Evolutionary conservation across 148 eudicot genomes (phyloP), one percentile per base, ranked within the genome.

Genomic region (Simmondsia chinensis): DNA sequence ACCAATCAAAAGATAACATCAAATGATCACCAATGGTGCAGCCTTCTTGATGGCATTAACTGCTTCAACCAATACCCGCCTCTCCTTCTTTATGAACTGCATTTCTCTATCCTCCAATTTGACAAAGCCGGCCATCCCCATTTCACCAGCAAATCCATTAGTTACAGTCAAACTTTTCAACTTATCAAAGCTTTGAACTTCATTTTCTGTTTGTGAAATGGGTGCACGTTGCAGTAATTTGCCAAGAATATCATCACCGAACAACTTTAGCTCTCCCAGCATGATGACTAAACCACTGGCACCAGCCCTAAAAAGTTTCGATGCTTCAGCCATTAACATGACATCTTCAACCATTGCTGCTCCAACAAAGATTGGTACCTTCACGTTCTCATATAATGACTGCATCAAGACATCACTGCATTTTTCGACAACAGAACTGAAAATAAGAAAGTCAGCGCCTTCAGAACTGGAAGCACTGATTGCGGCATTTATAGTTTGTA

Each of bases 371-470:
- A 74, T 71, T 35, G 97, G 97, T 55, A 77, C 72, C 69, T 68
- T 79, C 38, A 91, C 72, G 64, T 46, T 56, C 48, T 59, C 60
- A 19, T 38, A 44, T 9, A 74, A 49, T 23, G 71, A 57, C 33
- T 50, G 60, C 49, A 63, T 51, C 46, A 48, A 44, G 18, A 62
- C 51, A 54, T 66, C 73, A 39, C 34, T 56, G 24, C 33, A 44
- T 32, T 50, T 63, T 27, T 55, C 65, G 32, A 44, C 59, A 55
- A 46, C 42, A 43, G 71, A 52, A 21, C 58, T 64, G 33, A 47
- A 76, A 27, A 91, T 72, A 31, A 91, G 83, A 47, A 91, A 91
- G 67, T 91, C 97, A 52, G 97, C 97, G 31, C 97, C 97, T 77
- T 91, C 97, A 30, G 83, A 70, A 50, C 60, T 75, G 52, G 83